Percentiles rank a stretch among this genome's conserved stretches.
Evolutionary conservation across 257 asterid genomes (phyloP).

Genomic region (Euphrasia confusa): DNA sequence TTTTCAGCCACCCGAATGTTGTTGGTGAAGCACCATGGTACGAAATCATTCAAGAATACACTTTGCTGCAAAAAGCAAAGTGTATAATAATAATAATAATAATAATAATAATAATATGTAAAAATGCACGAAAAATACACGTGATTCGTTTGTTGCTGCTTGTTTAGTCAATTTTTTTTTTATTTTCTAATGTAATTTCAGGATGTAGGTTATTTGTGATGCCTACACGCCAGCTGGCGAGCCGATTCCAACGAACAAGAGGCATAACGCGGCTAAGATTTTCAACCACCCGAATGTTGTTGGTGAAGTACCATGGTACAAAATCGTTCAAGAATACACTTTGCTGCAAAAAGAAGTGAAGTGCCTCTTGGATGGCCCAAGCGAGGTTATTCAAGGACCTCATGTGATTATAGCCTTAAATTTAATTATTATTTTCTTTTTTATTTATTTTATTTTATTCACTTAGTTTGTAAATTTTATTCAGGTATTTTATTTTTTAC

Average conservation of each 20-base stretch:
- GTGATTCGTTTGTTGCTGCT: no score
- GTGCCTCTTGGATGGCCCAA: slow-evolving; percentile 84
- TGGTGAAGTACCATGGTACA: slow-evolving; percentile 54
- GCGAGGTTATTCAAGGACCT: slow-evolving; percentile 81
- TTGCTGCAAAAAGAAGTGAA: slow-evolving; percentile 57
- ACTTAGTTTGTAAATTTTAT: no score
- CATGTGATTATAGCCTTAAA: slow-evolving; percentile 59
- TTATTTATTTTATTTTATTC: no score
- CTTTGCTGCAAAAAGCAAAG: slow-evolving; percentile 50
- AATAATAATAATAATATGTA: no score
- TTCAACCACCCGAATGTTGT: slow-evolving; percentile 41
- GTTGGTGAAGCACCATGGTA: slow-evolving; percentile 51
- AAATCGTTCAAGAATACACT: slow-evolving; percentile 77
- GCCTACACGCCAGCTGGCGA: slow-evolving; percentile 48
- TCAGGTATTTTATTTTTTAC: no score
- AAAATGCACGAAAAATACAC: no score
- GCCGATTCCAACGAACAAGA: slow-evolving; percentile 58
- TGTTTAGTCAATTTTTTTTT: not conserved
- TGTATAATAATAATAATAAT: no score
- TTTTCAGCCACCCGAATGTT: slow-evolving; percentile 42
- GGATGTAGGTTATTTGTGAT: slow-evolving; percentile 48
- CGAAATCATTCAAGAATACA: slow-evolving; percentile 76
- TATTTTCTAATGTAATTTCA: no score
- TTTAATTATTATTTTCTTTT: no score
- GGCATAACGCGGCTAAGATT: slow-evolving; percentile 40